Evolutionary conservation across 106 monocot genomes (phyloP).

Genomic region (Platanthera zijinensis): DNA sequence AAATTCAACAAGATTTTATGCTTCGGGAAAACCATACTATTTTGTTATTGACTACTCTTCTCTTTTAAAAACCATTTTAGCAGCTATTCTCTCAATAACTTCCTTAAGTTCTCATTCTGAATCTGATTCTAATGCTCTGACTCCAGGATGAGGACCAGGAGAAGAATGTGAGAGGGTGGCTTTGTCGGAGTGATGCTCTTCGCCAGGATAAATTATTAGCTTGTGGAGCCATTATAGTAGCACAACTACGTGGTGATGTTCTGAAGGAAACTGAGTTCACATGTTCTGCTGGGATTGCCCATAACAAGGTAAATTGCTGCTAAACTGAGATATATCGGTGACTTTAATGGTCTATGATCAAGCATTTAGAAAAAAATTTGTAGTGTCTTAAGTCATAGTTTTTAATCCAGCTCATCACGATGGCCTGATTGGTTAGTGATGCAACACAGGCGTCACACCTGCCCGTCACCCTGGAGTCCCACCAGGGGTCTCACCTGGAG

Average conservation of each 20-base stretch:
- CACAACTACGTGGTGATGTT: slow-evolving; percentile 65
- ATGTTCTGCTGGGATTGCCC: slow-evolving; percentile 98
- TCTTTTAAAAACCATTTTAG: neutral
- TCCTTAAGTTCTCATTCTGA: too few species aligned
- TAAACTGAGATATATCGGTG: neutral
- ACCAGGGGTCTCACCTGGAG: too few species aligned
- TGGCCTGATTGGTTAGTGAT: too few species aligned
- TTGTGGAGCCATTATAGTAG: slow-evolving; percentile 90
- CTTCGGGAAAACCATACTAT: neutral
- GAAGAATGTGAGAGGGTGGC: slow-evolving; percentile 53
- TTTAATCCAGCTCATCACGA: neutral
- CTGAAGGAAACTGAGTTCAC: slow-evolving; percentile 74
- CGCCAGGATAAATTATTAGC: slow-evolving; percentile 74
- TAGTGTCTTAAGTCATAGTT: neutral
- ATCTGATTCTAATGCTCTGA: too few species aligned
- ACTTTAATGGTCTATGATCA: neutral
- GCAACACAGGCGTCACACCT: too few species aligned
- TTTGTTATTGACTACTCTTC: neutral
- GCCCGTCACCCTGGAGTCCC: too few species aligned
- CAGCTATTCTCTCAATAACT: neutral
- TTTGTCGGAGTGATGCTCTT: slow-evolving; percentile 45
- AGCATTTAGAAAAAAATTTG: neutral
- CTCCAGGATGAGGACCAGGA: slow-evolving; percentile 42
- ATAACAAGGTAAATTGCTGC: slow-evolving; percentile 67
- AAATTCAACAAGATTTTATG: neutral